phyloP scores from a whole-genome alignment of 257 asterid genomes.

The Echites panduratus region DNA sequence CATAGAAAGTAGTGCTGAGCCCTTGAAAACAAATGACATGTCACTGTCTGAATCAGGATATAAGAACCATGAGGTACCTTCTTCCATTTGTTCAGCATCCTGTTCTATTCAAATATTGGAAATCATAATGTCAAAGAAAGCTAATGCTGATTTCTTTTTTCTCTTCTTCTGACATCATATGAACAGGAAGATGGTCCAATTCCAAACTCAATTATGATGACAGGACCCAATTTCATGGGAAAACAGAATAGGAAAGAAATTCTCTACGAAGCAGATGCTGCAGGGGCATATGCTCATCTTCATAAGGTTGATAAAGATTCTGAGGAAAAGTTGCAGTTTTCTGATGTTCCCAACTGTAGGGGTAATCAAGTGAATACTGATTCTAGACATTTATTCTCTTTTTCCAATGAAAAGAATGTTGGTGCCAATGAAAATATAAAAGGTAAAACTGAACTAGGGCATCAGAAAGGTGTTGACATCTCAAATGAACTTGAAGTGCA shows the following conservation, averaged over 20 bases:
- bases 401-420: not conserved
- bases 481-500: constrained; percentile 23
- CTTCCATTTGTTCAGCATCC: not conserved
- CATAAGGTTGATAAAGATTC: constrained; percentile 81
- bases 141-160: not conserved
- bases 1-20: not conserved
- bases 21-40: not conserved
- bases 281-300: constrained; percentile 71
- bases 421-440: constrained; percentile 21
- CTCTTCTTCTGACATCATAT: not conserved
- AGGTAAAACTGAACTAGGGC: constrained; percentile 67
- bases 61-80: not conserved
- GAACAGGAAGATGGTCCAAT: constrained; percentile 29
- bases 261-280: constrained; percentile 59
- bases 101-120: not conserved
- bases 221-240: constrained; percentile 6
- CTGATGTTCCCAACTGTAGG: not conserved
- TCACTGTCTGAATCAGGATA: not conserved
- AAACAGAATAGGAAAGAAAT: constrained; percentile 50
- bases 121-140: not conserved
- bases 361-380: not conserved
- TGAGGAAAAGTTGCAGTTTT: constrained; percentile 44
- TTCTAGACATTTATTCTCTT: constrained; percentile 11
- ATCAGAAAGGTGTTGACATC: constrained; percentile 89
- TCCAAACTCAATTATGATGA: not conserved